phyloP scores from a whole-genome alignment of 805 yeast genomes.

The Saturnispora gosingensis region DNA sequence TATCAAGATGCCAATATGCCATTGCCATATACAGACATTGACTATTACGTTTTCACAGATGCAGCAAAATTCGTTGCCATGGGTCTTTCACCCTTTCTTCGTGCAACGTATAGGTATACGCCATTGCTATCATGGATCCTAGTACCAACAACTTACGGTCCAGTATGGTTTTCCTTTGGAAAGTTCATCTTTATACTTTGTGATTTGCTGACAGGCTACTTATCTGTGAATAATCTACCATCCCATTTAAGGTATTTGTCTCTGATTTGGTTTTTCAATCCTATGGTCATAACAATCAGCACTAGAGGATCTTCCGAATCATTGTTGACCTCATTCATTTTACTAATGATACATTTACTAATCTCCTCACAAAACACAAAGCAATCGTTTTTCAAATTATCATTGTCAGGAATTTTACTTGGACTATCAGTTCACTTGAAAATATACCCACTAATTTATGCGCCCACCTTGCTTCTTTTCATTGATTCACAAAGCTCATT shows the following conservation, averaged over 20 bases:
- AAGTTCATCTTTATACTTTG: slow-evolving; percentile 67
- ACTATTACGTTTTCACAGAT: slow-evolving; percentile 88
- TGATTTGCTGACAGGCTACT: slow-evolving; percentile 72
- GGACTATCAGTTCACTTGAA: slow-evolving; percentile 85
- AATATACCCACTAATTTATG: slow-evolving; percentile 81
- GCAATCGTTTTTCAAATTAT: background rate
- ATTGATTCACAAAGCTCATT: slow-evolving; percentile 25
- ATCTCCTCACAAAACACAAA: slow-evolving; percentile 20
- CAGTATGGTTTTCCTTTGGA: slow-evolving; percentile 54
- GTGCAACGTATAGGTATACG: slow-evolving; percentile 91
- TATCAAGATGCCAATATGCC: slow-evolving; percentile 78
- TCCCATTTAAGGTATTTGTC: slow-evolving; percentile 11
- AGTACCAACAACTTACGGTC: slow-evolving; percentile 44
- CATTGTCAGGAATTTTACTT: slow-evolving; percentile 39
- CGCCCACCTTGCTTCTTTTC: slow-evolving; percentile 54
- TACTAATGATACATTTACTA: slow-evolving; percentile 46
- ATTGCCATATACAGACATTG: slow-evolving; percentile 88
- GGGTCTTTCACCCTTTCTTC: slow-evolving; percentile 57
- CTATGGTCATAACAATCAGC: slow-evolving; percentile 88
- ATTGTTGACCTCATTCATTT: slow-evolving; percentile 66
- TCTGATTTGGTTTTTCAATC: slow-evolving; percentile 76
- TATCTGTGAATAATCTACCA: slow-evolving; percentile 32
- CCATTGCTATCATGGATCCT: slow-evolving; percentile 83
- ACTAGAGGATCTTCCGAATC: slow-evolving; percentile 94
- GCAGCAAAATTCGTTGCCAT: slow-evolving; percentile 65